phyloP scores from a whole-genome alignment of 2,329 filamentous ascomycete species.

The Fusarium bulbicola region DNA sequence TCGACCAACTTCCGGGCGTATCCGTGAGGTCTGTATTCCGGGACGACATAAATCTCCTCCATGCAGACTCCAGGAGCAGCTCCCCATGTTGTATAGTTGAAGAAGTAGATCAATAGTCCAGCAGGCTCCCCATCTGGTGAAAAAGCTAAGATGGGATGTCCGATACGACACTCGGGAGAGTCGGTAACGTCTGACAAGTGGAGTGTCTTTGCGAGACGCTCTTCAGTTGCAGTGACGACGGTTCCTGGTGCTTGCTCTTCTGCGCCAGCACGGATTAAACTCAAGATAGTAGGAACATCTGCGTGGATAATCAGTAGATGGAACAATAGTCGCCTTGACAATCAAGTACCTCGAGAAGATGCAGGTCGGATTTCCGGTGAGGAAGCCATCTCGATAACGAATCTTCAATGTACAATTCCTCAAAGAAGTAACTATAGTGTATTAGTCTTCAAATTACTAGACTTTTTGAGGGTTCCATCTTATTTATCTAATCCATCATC shows the following conservation, averaged over 20 bases:
- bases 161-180: not conserved
- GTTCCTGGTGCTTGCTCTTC: not conserved
- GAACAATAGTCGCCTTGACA: too few species aligned
- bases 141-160: not conserved
- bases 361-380: not conserved
- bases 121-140: not conserved
- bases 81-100: slow-evolving; percentile 8
- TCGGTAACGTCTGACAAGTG: not conserved
- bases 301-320: not conserved
- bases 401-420: not conserved
- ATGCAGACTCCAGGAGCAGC: not conserved
- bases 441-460: not conserved
- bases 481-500: not conserved
- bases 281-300: not conserved
- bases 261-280: not conserved
- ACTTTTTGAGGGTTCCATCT: rapidly evolving
- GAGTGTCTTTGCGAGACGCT: not conserved
- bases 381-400: not conserved
- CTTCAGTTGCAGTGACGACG: not conserved
- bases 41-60: not conserved
- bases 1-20: not conserved
- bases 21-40: not conserved
- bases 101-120: slow-evolving; percentile 2
- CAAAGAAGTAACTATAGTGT: rapidly evolving
- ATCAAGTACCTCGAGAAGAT: not conserved